phyloP scores from a whole-genome alignment of 352 stramenopile genomes.

The Globisporangium solare region DNA sequence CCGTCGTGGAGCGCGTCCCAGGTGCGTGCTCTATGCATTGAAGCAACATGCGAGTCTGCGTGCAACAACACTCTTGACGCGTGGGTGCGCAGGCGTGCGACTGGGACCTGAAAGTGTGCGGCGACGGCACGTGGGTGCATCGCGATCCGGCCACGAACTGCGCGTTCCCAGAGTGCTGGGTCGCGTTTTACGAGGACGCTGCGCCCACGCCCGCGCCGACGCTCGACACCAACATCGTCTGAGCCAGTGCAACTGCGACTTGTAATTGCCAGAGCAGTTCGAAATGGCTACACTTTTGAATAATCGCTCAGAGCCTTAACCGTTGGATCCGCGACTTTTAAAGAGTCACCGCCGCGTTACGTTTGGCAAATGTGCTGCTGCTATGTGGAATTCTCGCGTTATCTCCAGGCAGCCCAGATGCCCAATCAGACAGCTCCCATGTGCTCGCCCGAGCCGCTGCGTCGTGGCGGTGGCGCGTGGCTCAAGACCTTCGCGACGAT shows the following conservation, averaged over 20 bases:
- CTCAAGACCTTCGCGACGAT: slow-evolving; percentile 4
- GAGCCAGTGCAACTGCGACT: too few species aligned
- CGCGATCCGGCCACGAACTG: slow-evolving; percentile 35
- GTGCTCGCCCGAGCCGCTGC: too few species aligned
- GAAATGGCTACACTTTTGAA: too few species aligned
- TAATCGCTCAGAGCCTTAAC: too few species aligned
- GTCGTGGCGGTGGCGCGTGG: neutral
- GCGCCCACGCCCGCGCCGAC: neutral
- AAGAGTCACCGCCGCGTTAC: too few species aligned
- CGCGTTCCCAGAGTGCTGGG: slow-evolving; percentile 46
- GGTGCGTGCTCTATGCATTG: too few species aligned
- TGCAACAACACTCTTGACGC: neutral
- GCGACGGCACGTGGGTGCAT: slow-evolving; percentile 66
- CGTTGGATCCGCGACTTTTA: too few species aligned
- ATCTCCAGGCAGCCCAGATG: neutral
- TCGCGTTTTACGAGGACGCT: slow-evolving; percentile 8
- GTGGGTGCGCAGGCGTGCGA: slow-evolving; percentile 33
- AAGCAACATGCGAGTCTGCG: too few species aligned
- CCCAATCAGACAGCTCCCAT: too few species aligned
- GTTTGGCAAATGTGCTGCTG: too few species aligned
- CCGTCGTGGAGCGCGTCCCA: slow-evolving; percentile 28
- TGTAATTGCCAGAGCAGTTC: too few species aligned
- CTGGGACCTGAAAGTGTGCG: slow-evolving; percentile 62
- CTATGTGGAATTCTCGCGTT: neutral
- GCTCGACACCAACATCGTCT: neutral